Evolutionary conservation across 1,284 basidiomycete species (phyloP).

Genomic region (Melampsora americana): DNA sequence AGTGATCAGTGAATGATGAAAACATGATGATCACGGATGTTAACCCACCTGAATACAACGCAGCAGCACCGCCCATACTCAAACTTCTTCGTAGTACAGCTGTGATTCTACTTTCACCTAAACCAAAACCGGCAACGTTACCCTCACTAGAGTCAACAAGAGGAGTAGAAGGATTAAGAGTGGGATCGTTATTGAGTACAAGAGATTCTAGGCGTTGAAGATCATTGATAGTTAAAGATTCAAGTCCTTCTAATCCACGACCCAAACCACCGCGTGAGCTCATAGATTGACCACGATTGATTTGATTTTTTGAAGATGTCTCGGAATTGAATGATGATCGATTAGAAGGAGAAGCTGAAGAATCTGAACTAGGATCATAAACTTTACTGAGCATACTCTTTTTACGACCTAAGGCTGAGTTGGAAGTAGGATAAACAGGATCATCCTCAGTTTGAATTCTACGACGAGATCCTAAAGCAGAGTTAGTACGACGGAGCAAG

Average conservation of each 20-base stretch:
- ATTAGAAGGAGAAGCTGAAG: constrained; percentile 63
- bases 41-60: background rate
- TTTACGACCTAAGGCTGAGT: constrained; percentile 66
- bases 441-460: constrained; percentile 57
- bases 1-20: too few relatives aligned
- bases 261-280: constrained; percentile 64
- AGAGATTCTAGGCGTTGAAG: constrained; percentile 86
- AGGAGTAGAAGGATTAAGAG: constrained; percentile 57
- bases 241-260: constrained; percentile 57
- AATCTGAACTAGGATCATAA: constrained; percentile 63
- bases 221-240: constrained; percentile 77
- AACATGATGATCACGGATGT: too few relatives aligned
- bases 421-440: constrained; percentile 54
- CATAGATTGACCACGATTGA: constrained; percentile 63
- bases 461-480: constrained; percentile 53
- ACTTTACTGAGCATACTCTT: constrained; percentile 85
- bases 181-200: constrained; percentile 65
- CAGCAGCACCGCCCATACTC: constrained; percentile 56
- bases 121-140: constrained; percentile 75
- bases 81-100: constrained; percentile 79
- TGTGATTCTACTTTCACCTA: constrained; percentile 60
- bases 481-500: constrained; percentile 48
- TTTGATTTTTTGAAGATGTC: background rate
- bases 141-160: constrained; percentile 47
- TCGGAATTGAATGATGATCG: constrained; percentile 55